Percentiles rank a stretch among this genome's conserved stretches.
Conservation (phyloP, 225 moss, liverwort and hornwort species). For the Neckera pumila region DNA sequence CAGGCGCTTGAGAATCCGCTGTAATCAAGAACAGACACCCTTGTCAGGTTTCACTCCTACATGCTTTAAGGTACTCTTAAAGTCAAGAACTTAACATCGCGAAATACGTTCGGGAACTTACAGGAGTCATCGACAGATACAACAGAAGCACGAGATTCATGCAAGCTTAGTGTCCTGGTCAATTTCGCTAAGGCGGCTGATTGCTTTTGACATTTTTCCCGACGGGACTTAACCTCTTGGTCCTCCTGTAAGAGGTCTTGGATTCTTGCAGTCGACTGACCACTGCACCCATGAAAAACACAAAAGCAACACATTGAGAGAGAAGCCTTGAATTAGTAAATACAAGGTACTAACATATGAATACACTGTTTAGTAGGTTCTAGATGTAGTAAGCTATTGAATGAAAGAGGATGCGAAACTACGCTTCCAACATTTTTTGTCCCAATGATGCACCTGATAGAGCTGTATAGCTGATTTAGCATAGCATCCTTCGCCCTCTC, state of each 20-base stretch:
- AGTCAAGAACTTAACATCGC: background rate
- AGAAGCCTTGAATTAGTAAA: background rate
- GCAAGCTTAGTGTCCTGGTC: slow-evolving; percentile 39
- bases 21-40: background rate
- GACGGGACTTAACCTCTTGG: slow-evolving; percentile 42
- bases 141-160: slow-evolving; percentile 31
- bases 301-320: background rate
- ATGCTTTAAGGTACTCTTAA: background rate
- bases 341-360: background rate
- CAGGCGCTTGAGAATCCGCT: slow-evolving; percentile 14
- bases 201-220: slow-evolving; percentile 37
- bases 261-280: slow-evolving; percentile 29
- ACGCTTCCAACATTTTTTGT: background rate
- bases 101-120: background rate
- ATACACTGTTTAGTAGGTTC: background rate
- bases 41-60: background rate
- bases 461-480: slow-evolving; percentile 51
- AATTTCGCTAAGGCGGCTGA: slow-evolving; percentile 30
- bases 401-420: background rate
- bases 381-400: background rate
- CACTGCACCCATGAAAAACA: slow-evolving; percentile 7
- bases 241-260: slow-evolving; percentile 42
- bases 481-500: slow-evolving; percentile 53
- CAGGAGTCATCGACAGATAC: slow-evolving; percentile 16
- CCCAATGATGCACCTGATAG: slow-evolving; percentile 17